These are phyloP conservation scores for Sugiyamaella castrensis DNA, from an alignment of 1,139 yeast species.

Conservation along the genomic window DNA sequence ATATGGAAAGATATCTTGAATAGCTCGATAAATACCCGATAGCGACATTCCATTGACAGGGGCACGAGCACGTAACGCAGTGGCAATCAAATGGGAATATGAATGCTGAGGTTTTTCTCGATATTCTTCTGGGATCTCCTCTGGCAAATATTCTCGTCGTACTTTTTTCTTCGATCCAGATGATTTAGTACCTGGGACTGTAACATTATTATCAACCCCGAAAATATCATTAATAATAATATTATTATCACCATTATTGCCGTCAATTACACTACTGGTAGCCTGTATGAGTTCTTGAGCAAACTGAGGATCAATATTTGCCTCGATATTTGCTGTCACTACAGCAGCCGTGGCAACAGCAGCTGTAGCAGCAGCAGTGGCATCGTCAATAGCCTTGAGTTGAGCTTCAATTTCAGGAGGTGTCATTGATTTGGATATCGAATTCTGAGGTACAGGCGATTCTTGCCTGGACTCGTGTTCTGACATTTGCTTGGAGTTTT, in stretches of 20 bases:
- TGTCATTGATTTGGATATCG: constrained; percentile 1
- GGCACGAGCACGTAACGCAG: constrained; percentile 65
- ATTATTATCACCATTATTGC: constrained; percentile 7
- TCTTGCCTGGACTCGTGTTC: constrained; percentile 9
- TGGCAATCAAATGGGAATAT: constrained; percentile 74
- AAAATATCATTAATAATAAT: constrained; percentile 10
- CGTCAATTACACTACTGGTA: constrained; percentile 14
- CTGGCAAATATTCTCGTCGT: constrained; percentile 38
- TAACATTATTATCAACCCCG: background rate
- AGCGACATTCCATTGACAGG: constrained; percentile 73
- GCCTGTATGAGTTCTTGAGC: constrained; percentile 12
- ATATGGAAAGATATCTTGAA: constrained; percentile 84
- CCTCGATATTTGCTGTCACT: constrained; percentile 13
- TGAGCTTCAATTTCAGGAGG: constrained; percentile 3
- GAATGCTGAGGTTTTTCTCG: constrained; percentile 79
- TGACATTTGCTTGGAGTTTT: constrained; percentile 14
- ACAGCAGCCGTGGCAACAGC: background rate
- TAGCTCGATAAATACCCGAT: constrained; percentile 80
- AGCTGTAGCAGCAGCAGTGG: background rate
- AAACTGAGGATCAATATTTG: constrained; percentile 11
- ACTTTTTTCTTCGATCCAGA: constrained; percentile 22
- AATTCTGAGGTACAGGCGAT: constrained; percentile 13
- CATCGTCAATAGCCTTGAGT: constrained; percentile 8
- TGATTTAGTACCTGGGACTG: constrained; percentile 1
- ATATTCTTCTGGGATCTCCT: constrained; percentile 82